Evolutionary conservation across 1,284 basidiomycete species (phyloP).

Genomic region (Moesziomyces parantarcticus): DNA sequence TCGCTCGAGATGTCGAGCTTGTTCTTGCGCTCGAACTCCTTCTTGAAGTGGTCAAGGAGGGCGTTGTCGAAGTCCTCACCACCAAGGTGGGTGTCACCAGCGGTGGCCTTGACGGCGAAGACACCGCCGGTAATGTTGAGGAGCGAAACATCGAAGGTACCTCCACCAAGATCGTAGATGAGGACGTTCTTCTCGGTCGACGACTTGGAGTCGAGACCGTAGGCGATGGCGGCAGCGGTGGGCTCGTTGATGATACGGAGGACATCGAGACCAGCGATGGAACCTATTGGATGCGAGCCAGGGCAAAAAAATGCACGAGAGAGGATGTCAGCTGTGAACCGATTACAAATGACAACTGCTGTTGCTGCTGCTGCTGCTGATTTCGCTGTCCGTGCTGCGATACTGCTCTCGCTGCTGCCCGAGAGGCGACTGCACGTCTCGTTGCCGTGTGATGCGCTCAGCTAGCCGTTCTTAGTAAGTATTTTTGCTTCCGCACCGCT

Average conservation of each 20-base stretch:
- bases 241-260: constrained; percentile 79
- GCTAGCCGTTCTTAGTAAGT: constrained; percentile 61
- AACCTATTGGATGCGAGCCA: constrained; percentile 70
- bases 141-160: constrained; percentile 77
- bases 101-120: constrained; percentile 76
- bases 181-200: constrained; percentile 88
- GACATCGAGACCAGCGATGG: constrained; percentile 76
- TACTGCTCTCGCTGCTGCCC: neutral
- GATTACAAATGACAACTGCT: constrained; percentile 7
- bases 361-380: constrained; percentile 3
- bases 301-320: neutral
- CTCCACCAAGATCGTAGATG: constrained; percentile 99
- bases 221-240: constrained; percentile 71
- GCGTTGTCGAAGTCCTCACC: constrained; percentile 99
- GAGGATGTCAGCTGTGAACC: neutral
- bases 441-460: constrained; percentile 37
- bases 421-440: neutral
- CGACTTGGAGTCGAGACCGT: constrained; percentile 72
- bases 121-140: constrained; percentile 75
- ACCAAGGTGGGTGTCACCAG: constrained; percentile 74
- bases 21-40: constrained; percentile 78
- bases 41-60: constrained; percentile 84
- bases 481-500: constrained; percentile 54
- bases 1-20: constrained; percentile 93
- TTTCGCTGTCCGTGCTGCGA: neutral